Percentiles rank a stretch among this genome's conserved stretches.
Conservation (phyloP, 768 basidiomycete species). For the Serpula lacrymans region DNA sequence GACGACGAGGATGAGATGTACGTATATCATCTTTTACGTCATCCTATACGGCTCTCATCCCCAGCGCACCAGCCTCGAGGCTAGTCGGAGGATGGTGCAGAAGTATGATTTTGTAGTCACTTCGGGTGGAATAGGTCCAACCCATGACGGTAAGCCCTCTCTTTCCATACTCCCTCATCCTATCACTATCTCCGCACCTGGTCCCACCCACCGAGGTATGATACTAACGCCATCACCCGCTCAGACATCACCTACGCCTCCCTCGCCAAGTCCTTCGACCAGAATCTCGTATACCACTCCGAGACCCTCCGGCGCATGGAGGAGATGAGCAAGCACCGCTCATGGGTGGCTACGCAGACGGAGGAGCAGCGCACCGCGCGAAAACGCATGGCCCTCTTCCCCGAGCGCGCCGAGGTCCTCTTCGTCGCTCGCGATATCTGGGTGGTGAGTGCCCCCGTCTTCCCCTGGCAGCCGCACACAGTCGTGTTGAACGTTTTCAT, state of each 20-base stretch:
- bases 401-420: slow-evolving; percentile 70
- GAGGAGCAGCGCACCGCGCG: slow-evolving; percentile 75
- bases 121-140: slow-evolving; percentile 88
- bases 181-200: slow-evolving; percentile 3
- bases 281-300: slow-evolving; percentile 64
- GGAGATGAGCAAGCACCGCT: slow-evolving; percentile 52
- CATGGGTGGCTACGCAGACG: slow-evolving; percentile 59
- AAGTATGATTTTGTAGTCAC: slow-evolving; percentile 91
- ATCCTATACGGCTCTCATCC: too few relatives aligned
- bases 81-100: slow-evolving; percentile 74
- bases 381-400: slow-evolving; percentile 89
- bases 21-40: slow-evolving; percentile 19
- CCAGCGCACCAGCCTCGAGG: slow-evolving; percentile 60
- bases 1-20: slow-evolving; percentile 92
- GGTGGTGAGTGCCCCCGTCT: slow-evolving; percentile 56
- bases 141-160: slow-evolving; percentile 68
- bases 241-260: slow-evolving; percentile 88
- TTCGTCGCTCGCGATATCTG: slow-evolving; percentile 80
- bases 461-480: too few relatives aligned
- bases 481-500: too few relatives aligned
- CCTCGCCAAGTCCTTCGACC: slow-evolving; percentile 79
- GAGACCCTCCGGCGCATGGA: slow-evolving; percentile 78
- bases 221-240: not conserved
- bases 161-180: not conserved
- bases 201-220: too few relatives aligned